A percentile compares a stretch with the other conserved stretches of the same genome.
Evolutionary conservation across 768 basidiomycete genomes (phyloP).

Genomic region (Suillus spraguei): DNA sequence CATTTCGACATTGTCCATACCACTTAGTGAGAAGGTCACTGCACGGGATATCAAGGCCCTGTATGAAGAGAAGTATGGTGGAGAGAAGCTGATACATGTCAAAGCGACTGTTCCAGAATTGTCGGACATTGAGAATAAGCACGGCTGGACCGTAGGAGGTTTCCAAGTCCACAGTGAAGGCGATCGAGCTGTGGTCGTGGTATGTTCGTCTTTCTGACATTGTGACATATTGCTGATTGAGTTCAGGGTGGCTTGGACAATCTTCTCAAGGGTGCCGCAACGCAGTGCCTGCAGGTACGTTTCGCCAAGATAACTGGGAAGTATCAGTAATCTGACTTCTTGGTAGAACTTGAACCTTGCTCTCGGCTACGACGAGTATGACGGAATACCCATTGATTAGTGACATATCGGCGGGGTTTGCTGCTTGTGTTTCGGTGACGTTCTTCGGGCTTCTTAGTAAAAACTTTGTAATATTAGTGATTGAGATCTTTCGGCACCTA

Average conservation of each 20-base stretch:
- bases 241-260: constrained; percentile 91
- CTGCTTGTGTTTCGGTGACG: neutral
- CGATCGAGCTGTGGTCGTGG: constrained; percentile 92
- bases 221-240: constrained; percentile 4
- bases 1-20: constrained; percentile 82
- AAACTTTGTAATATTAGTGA: neutral
- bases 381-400: constrained; percentile 62
- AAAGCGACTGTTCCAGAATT: constrained; percentile 73
- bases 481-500: neutral
- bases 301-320: neutral
- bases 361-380: constrained; percentile 83
- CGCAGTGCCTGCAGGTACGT: constrained; percentile 93
- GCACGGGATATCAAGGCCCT: constrained; percentile 73
- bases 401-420: neutral
- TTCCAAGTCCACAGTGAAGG: constrained; percentile 91
- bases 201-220: constrained; percentile 40
- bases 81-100: constrained; percentile 72
- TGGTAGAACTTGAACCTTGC: constrained; percentile 86
- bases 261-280: constrained; percentile 96
- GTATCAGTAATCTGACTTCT: neutral
- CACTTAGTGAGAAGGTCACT: constrained; percentile 64
- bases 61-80: constrained; percentile 77
- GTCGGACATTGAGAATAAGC: constrained; percentile 74
- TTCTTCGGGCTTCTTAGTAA: neutral
- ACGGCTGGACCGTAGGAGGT: constrained; percentile 91